A percentile compares a stretch with the other conserved stretches of the same genome.
Conservation (phyloP, 768 basidiomycete genomes). For the Lactarius deliciosus region DNA sequence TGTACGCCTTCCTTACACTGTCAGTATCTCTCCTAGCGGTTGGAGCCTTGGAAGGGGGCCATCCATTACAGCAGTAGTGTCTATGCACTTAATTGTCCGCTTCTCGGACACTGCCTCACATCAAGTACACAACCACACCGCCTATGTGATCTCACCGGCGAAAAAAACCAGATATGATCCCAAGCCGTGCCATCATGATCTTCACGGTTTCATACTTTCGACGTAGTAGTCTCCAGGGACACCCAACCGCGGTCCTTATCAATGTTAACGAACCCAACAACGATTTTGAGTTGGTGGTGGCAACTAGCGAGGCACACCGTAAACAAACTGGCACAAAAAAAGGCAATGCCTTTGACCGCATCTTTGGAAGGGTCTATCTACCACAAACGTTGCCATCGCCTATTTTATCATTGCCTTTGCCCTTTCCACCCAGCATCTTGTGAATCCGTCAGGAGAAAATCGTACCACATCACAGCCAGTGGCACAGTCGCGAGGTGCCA, state of each 20-base stretch:
- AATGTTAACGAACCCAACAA: neutral
- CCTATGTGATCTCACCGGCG: conserved; percentile 7
- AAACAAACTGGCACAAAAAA: conserved; percentile 2
- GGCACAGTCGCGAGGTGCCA: conserved; percentile 90
- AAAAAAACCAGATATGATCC: conserved; percentile 6
- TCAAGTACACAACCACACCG: neutral
- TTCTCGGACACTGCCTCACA: neutral
- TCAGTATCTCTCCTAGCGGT: neutral
- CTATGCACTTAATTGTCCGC: neutral
- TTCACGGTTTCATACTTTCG: neutral
- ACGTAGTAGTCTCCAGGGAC: conserved; percentile 6
- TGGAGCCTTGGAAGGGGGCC: neutral
- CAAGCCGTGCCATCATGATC: conserved; percentile 13
- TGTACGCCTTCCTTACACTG: neutral
- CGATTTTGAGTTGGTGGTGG: conserved; percentile 1
- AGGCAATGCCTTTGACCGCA: neutral
- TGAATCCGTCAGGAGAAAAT: conserved; percentile 76
- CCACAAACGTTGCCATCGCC: neutral
- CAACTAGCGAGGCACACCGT: neutral
- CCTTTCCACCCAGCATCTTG: conserved; percentile 66
- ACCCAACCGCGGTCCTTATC: neutral
- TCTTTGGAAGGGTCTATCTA: neutral
- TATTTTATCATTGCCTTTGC: conserved; percentile 33
- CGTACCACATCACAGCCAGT: conserved; percentile 79
- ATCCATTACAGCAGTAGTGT: neutral